These are phyloP conservation scores for Kwoniella mangroviensis DNA, from an alignment of 768 basidiomycete species.

Conservation along the genomic window DNA sequence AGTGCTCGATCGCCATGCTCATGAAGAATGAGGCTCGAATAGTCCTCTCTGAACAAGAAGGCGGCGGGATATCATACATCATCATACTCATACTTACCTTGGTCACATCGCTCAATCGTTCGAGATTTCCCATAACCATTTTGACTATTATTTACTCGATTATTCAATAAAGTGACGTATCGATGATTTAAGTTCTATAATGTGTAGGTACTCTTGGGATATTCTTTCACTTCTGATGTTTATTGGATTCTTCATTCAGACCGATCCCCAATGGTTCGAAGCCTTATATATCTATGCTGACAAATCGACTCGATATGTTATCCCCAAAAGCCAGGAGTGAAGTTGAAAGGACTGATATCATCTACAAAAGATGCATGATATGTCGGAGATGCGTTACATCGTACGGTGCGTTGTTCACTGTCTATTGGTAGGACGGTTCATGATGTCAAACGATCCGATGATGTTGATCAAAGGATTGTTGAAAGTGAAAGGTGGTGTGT, in stretches of 20 bases:
- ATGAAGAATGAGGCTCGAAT: neutral
- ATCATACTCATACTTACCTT: slow-evolving; percentile 31
- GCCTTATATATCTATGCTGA: neutral
- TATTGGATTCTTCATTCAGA: neutral
- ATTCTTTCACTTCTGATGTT: neutral
- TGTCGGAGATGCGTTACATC: neutral
- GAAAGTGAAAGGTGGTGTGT: neutral
- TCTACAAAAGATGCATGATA: neutral
- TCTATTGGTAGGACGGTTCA: neutral
- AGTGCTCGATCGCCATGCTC: neutral
- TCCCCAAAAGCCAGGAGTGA: neutral
- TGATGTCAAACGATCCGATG: neutral
- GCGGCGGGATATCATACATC: neutral
- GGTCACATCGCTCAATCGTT: slow-evolving; percentile 39
- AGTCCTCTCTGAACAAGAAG: neutral
- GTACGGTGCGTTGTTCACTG: neutral
- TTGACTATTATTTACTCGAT: neutral
- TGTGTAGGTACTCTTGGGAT: neutral
- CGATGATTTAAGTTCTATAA: no score
- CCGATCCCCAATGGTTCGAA: neutral
- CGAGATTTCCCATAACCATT: slow-evolving; percentile 32
- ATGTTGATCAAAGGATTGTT: neutral
- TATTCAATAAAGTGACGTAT: no score
- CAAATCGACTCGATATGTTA: neutral
- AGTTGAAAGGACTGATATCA: neutral